A percentile compares a stretch with the other conserved stretches of the same genome.
Conservation (phyloP, 2,329 filamentous ascomycete species). For the Cryphonectria naterciae region DNA sequence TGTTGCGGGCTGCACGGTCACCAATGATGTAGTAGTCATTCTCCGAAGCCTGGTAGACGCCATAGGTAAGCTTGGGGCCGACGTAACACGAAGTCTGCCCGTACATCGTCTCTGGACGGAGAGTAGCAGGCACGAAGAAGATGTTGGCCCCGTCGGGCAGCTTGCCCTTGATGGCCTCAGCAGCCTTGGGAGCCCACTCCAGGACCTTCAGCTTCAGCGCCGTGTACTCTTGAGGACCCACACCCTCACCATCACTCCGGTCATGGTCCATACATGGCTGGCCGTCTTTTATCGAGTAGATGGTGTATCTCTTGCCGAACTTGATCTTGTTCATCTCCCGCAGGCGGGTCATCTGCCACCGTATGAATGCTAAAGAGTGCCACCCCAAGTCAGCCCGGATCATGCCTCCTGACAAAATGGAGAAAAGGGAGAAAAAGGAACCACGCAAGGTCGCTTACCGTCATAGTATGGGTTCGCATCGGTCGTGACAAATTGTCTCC, state of each 20-base stretch:
- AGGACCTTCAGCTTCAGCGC: slow-evolving; percentile 89
- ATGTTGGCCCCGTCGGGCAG: slow-evolving; percentile 78
- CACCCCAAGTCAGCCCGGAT: neutral
- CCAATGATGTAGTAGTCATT: slow-evolving; percentile 85
- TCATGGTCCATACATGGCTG: slow-evolving; percentile 66
- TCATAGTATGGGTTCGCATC: slow-evolving; percentile 98
- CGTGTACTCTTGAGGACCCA: slow-evolving; percentile 70
- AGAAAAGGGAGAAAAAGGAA: neutral
- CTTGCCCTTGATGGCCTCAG: slow-evolving; percentile 73
- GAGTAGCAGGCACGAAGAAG: slow-evolving; percentile 88
- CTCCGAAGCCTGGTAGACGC: slow-evolving; percentile 78
- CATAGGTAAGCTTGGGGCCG: slow-evolving; percentile 86
- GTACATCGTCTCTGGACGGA: slow-evolving; percentile 98
- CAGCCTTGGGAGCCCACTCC: slow-evolving; percentile 82
- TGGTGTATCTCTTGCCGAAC: slow-evolving; percentile 84
- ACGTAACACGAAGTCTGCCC: slow-evolving; percentile 97
- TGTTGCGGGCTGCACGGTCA: slow-evolving; percentile 82
- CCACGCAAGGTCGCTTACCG: slow-evolving; percentile 35
- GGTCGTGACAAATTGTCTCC: slow-evolving; percentile 89
- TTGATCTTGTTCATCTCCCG: slow-evolving; percentile 91
- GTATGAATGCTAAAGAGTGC: slow-evolving; percentile 65
- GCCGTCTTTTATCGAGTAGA: slow-evolving; percentile 88
- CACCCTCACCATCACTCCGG: slow-evolving; percentile 47
- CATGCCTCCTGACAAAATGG: neutral
- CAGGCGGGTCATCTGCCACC: slow-evolving; percentile 96